phyloP scores from a whole-genome alignment of 192 early-diverging fungal genomes.

The Podila epigama region DNA sequence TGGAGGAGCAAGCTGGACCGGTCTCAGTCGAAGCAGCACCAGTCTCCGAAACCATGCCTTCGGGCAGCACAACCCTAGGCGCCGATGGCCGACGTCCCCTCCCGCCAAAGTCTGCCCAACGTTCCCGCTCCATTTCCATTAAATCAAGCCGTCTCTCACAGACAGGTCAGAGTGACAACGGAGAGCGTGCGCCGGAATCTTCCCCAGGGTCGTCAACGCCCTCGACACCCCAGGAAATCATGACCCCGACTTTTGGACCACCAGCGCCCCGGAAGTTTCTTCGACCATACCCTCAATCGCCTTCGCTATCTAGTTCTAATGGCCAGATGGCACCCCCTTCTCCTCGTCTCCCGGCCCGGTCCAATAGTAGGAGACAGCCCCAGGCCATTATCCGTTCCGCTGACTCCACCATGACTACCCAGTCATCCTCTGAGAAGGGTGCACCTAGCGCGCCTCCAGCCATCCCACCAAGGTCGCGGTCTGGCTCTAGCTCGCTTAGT shows the following conservation, averaged over 20 bases:
- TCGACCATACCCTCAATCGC: conserved; percentile 22
- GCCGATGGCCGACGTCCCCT: conserved; percentile 32
- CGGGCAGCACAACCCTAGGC: background rate
- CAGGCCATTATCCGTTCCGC: background rate
- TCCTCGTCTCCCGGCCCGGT: conserved; percentile 33
- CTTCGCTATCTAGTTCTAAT: conserved; percentile 4
- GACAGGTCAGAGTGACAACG: background rate
- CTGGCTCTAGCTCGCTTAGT: conserved; percentile 21
- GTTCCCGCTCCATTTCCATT: conserved; percentile 35
- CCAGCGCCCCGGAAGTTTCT: conserved; percentile 12
- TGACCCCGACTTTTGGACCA: conserved; percentile 16
- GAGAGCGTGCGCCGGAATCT: conserved; percentile 2
- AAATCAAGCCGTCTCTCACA: conserved; percentile 7
- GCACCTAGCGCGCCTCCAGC: conserved; percentile 4
- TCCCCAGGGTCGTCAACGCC: background rate
- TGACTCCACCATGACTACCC: background rate
- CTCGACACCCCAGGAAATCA: conserved; percentile 6
- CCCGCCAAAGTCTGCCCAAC: conserved; percentile 46
- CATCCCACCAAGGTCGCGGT: conserved; percentile 20
- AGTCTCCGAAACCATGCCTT: too few species aligned
- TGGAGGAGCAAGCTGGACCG: too few species aligned
- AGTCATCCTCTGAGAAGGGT: background rate
- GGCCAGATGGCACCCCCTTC: conserved; percentile 4
- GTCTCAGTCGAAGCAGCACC: too few species aligned
- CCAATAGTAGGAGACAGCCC: conserved; percentile 26